These are phyloP conservation scores for Bacidia rubella DNA, from an alignment of 495 filamentous ascomycete genomes.

Conservation along the genomic window DNA sequence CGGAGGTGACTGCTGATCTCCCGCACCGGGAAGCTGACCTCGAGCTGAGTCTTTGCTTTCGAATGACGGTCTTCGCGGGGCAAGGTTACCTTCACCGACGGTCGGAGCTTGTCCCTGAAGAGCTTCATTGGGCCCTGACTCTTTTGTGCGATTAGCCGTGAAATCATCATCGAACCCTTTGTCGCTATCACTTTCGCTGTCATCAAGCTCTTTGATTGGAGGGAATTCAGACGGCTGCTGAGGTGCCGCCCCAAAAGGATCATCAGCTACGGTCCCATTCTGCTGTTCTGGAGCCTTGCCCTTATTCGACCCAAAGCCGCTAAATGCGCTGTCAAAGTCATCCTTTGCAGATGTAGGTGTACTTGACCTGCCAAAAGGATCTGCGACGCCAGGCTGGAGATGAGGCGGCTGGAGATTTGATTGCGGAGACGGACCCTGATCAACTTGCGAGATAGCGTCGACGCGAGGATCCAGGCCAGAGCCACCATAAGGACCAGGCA, in stretches of 20 bases:
- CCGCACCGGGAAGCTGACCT: conserved; percentile 33
- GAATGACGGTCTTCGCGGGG: conserved; percentile 13
- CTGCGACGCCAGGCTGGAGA: conserved; percentile 13
- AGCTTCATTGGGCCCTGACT: conserved; percentile 21
- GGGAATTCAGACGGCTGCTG: conserved; percentile 54
- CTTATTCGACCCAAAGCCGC: conserved; percentile 39
- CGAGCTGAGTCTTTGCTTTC: conserved; percentile 14
- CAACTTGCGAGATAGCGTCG: conserved; percentile 2
- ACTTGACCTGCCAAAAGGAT: conserved; percentile 46
- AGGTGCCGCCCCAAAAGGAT: conserved; percentile 17
- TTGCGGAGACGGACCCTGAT: not conserved
- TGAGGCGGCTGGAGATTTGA: not conserved
- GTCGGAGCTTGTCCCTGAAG: conserved; percentile 18
- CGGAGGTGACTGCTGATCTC: conserved; percentile 52
- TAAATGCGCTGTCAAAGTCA: conserved; percentile 66
- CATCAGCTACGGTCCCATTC: conserved; percentile 20
- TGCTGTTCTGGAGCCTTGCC: conserved; percentile 34
- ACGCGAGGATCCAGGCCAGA: conserved; percentile 15
- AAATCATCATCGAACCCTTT: conserved; percentile 90
- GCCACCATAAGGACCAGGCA: conserved; percentile 10
- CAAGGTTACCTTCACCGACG: conserved; percentile 11
- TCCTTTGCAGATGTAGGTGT: conserved; percentile 46
- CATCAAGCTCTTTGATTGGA: conserved; percentile 79
- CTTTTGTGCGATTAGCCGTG: conserved; percentile 39
- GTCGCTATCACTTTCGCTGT: conserved; percentile 67